Evolutionary conservation across 192 early-diverging fungal species (phyloP), one percentile per base, ranked within the genome.

Genomic region (Linderina pennispora): DNA sequence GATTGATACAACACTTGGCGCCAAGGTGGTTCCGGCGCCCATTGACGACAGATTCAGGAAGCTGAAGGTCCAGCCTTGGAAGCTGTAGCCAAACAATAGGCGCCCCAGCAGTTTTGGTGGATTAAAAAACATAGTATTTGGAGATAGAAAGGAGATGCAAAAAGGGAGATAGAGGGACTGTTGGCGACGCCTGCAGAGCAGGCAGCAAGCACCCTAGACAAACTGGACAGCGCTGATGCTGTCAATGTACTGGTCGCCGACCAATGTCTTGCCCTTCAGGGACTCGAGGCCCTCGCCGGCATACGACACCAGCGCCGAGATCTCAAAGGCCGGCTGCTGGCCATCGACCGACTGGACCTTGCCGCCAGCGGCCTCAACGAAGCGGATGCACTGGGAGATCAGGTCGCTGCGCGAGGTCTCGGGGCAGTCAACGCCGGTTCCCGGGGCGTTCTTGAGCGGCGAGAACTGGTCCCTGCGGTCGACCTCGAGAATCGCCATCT

Each of bases 361-460:
- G 16, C 88, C 94, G 18, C 96, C 96, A 7, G 89, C 89, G 20
- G 77, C 80, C 56, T 85, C 76, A 37, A 86, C 84, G 58, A 91
- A 99, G 18, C 93, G 82, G 22, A 87, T 73, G 58, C 89, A 86
- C 66, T 96, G 96, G 19, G 74, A 67, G 48, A 94, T 71, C 25
- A 97, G 90, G 53, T 97, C 92, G 13, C 80, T 76, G 41, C 92
- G 76, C 36, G 88, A 90, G 0, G 96, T 99, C 65, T 96, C 94
- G 24, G 96, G 96, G 50, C 81, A 85, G 68, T 99, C 96, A 23
- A 54, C 52, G 23, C 85, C 91, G 23, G 83, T 53, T 19, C 92
- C 92, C 5, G 94, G 91, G 8, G 90, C 94, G 58, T 99, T 99
- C 81, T 99, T 99, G 39, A 99, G 70, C 15, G 96, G 96, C 15